Evolutionary conservation across 371 early-diverging fungal genomes (phyloP).

Genomic region (Mortierella sp.): DNA sequence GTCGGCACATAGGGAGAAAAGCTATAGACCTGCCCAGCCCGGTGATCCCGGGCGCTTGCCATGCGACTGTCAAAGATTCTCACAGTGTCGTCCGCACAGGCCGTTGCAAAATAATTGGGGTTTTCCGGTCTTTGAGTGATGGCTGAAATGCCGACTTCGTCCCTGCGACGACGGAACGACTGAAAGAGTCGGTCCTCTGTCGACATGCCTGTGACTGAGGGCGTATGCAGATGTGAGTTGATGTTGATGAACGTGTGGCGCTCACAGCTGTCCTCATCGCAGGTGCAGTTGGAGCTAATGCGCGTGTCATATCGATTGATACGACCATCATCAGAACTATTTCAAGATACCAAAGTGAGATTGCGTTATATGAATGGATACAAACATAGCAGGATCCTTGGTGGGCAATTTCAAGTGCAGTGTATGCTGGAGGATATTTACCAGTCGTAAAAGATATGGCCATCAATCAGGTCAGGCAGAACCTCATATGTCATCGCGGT

Average conservation of each 20-base stretch:
- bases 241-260: slow-evolving; percentile 51
- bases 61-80: slow-evolving; percentile 54
- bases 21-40: slow-evolving; percentile 51
- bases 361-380: not conserved
- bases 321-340: slow-evolving; percentile 52
- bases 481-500: slow-evolving; percentile 45
- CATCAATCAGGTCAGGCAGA: slow-evolving; percentile 36
- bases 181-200: slow-evolving; percentile 6
- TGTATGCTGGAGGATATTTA: no score
- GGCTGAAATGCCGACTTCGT: slow-evolving; percentile 41
- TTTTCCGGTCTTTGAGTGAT: slow-evolving; percentile 54
- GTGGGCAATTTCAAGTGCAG: no score
- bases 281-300: slow-evolving; percentile 47
- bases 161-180: slow-evolving; percentile 10
- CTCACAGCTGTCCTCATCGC: slow-evolving; percentile 33
- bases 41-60: slow-evolving; percentile 25
- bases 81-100: slow-evolving; percentile 56
- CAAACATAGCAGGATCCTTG: no score
- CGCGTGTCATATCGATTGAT: slow-evolving; percentile 55
- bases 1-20: slow-evolving; percentile 49
- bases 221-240: slow-evolving; percentile 14
- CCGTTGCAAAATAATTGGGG: slow-evolving; percentile 55
- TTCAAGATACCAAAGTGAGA: not conserved
- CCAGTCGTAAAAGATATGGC: slow-evolving; percentile 54
- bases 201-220: slow-evolving; percentile 3